These are phyloP conservation scores for Eucalyptus sideroxylon DNA, from an alignment of 345 rosid species.

Conservation along the genomic window DNA sequence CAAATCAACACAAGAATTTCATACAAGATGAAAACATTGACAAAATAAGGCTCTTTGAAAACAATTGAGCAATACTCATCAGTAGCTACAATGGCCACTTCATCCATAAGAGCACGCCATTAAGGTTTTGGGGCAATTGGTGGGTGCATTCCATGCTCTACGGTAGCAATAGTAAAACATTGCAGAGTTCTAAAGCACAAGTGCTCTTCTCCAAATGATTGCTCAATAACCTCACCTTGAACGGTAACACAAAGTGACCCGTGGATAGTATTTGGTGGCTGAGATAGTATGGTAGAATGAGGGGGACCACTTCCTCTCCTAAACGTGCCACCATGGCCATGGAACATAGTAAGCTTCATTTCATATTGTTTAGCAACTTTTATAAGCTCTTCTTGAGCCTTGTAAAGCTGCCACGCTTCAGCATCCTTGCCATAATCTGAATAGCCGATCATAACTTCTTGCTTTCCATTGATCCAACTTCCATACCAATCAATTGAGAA, in stretches of 20 bases:
- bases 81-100: constrained; percentile 84
- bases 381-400: constrained; percentile 93
- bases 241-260: constrained; percentile 85
- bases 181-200: constrained; percentile 86
- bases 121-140: constrained; percentile 86
- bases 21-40: constrained; percentile 85
- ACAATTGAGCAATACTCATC: constrained; percentile 81
- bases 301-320: constrained; percentile 99
- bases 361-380: constrained; percentile 74
- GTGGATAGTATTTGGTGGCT: constrained; percentile 94
- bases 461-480: constrained; percentile 68
- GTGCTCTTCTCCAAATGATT: constrained; percentile 87
- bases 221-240: constrained; percentile 94
- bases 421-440: constrained; percentile 95
- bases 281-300: constrained; percentile 92
- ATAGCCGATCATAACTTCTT: constrained; percentile 98
- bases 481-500: constrained; percentile 86
- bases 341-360: constrained; percentile 94
- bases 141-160: constrained; percentile 91
- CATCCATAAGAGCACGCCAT: constrained; percentile 83
- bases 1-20: not conserved
- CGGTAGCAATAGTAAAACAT: constrained; percentile 85
- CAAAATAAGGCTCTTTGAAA: constrained; percentile 82
- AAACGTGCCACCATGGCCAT: constrained; percentile 96
- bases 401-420: constrained; percentile 90